phyloP scores from a whole-genome alignment of 768 basidiomycete genomes.

The Neoboletus magnificus region DNA sequence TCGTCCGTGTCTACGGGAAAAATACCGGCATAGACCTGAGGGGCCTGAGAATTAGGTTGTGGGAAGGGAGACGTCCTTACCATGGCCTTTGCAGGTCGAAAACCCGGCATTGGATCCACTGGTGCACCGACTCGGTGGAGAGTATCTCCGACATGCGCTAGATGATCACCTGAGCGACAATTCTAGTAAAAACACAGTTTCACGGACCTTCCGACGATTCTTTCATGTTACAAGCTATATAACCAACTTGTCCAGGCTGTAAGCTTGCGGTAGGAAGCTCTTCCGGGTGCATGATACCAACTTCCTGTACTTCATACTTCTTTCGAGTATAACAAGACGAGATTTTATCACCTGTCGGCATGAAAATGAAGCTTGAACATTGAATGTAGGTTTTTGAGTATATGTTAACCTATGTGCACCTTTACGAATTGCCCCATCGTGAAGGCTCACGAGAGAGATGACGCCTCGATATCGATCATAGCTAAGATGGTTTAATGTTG shows the following conservation, averaged over 20 bases:
- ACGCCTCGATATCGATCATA: slow-evolving; percentile 97
- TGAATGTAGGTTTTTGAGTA: neutral
- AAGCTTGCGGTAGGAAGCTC: slow-evolving; percentile 70
- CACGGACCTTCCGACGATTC: slow-evolving; percentile 82
- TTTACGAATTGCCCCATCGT: slow-evolving; percentile 77
- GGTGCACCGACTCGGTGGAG: slow-evolving; percentile 68
- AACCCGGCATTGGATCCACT: slow-evolving; percentile 85
- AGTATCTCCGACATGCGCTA: slow-evolving; percentile 94
- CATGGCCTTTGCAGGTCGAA: slow-evolving; percentile 93
- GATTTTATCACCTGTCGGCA: slow-evolving; percentile 77
- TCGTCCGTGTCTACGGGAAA: slow-evolving; percentile 91
- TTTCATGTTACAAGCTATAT: slow-evolving; percentile 96
- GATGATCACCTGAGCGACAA: slow-evolving; percentile 1
- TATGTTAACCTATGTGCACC: slow-evolving; percentile 40
- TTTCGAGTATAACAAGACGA: slow-evolving; percentile 80
- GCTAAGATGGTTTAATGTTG: slow-evolving; percentile 38
- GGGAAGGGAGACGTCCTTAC: slow-evolving; percentile 37
- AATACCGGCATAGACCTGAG: slow-evolving; percentile 88
- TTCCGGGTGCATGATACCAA: slow-evolving; percentile 89
- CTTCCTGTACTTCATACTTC: slow-evolving; percentile 83
- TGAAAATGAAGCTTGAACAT: neutral
- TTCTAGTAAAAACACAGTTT: neutral
- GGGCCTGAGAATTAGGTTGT: neutral
- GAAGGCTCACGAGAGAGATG: slow-evolving; percentile 83
- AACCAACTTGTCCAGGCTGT: slow-evolving; percentile 81